Base-by-base conservation (phyloP, 75 land plant species). In the Pseudotsuga menziesii region DNA sequence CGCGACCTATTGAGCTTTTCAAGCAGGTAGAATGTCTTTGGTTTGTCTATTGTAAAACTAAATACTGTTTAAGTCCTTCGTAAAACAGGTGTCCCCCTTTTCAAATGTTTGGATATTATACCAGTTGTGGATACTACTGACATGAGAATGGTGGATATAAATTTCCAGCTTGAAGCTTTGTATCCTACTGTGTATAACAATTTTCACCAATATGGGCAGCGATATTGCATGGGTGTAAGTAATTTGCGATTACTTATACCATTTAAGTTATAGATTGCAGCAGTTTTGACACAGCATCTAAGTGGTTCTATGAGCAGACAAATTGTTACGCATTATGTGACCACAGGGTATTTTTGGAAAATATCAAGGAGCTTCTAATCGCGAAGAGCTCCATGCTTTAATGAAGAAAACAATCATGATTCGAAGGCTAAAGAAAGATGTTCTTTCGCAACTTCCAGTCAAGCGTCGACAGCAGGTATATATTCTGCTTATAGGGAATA, bases 221-320 rank as follows among this genome's bases (percentile, higher is more conserved):
- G 94, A 48, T 96, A 96, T 76, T 96, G 99, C 90, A 87, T 85
- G 85, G 99, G 99, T 69, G 99, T 96, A 90, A 84, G 97, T 79
- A 5, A 39, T 75, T 41, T n/a, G 2, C 25, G n/a, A 20, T 7
- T 0, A 41, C 14, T n/a, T 19, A 6, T 48, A 48, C 9, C 54
- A 23, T 39, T 41, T 15, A 12, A 36, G 48, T 39, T 22, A n/a
- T 39, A 69, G 1, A 39, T 39, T 69, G 23, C 5, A 41, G 23
- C 19, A 69, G 23, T 69, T 69, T 69, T 2, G 39, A 29, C 69
- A 20, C 11, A 48, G 11, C 3, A 3, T 41, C 22, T 22, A 12
- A 69, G 44, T 35, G 23, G 22, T 29, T 69, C 48, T 41, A n/a
- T 69, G 48, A 75, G 76, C n/a, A 29, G 12, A 69, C 44, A 41